These are phyloP conservation scores for Thalassiosira mediterranea DNA, from an alignment of 352 stramenopile genomes.

Conservation along the genomic window DNA sequence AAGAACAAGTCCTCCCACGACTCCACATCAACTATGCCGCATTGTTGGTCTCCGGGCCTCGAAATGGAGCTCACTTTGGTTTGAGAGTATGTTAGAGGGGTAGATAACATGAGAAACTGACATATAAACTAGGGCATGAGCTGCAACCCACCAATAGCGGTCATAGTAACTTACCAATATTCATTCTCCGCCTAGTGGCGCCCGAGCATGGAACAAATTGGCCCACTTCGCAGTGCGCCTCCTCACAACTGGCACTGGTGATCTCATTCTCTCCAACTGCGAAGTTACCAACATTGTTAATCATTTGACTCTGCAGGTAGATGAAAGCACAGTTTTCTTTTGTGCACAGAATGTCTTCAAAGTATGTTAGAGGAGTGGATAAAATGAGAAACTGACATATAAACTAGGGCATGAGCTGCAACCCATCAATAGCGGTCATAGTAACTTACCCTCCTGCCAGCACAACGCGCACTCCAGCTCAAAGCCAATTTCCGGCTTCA, in stretches of 20 bases:
- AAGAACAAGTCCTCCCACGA: conserved; percentile 50
- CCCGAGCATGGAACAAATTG: conserved; percentile 31
- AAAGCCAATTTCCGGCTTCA: conserved; percentile 31
- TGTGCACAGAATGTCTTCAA: conserved; percentile 27
- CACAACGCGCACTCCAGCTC: conserved; percentile 24
- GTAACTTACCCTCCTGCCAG: too few species aligned
- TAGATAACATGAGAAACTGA: too few species aligned
- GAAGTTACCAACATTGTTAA: conserved; percentile 38
- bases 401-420: too few species aligned
- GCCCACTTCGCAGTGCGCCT: conserved; percentile 30
- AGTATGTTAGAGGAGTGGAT: not conserved
- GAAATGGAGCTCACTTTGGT: conserved; percentile 35
- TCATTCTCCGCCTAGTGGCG: conserved; percentile 39
- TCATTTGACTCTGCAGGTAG: conserved; percentile 34
- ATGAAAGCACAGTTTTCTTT: conserved; percentile 44
- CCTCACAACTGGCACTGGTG: conserved; percentile 39
- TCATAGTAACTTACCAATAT: conserved; percentile 29
- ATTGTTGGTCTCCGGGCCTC: conserved; percentile 23
- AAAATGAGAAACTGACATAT: not conserved
- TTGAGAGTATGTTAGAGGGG: too few species aligned
- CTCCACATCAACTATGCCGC: conserved; percentile 14
- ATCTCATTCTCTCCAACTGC: conserved; percentile 33
- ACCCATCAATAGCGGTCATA: too few species aligned
- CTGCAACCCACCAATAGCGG: not conserved
- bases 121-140: not conserved